Evolutionary conservation across 1,284 basidiomycete genomes (phyloP), one percentile per base, ranked within the genome.

Genomic region (Ustilago shanxiensis): DNA sequence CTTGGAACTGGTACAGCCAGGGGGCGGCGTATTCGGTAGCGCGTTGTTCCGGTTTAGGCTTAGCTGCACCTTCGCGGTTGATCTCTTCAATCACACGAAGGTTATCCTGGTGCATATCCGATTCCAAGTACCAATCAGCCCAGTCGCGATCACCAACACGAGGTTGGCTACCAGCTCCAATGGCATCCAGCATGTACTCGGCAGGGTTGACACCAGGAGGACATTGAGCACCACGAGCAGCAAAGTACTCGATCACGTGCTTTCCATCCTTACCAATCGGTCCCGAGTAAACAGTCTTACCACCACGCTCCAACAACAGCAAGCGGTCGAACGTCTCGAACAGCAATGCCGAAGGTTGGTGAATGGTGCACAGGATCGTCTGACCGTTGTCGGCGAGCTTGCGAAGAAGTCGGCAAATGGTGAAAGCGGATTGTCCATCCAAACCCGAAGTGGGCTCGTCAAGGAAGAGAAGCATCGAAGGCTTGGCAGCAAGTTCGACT

Each of bases 341-440:
- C 6, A 90, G 87, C 39, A 90, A 83, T 9, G 89, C 87, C 72
- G 89, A 89, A 24, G 94, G 94, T 88, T 93, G 90, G 82, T 95
- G 95, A 77, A 88, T 87, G 1, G 87, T 82, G 75, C 80, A 82
- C 6, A 83, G 68, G 28, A 83, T 81, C 20, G 93, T 93, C 86
- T 95, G 93, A 3, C 95, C 95, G 68, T 91, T 91, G 72, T 93
- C 89, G 11, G 94, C 92, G n/a, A 95, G 89, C 70, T 91, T 90
- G 29, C 92, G 89, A 56, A 95, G 88, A 83, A 95, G 92, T 1
- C 89, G 88, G 57, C 94, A 89, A 79, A 96, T 94, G 16, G 92
- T 92, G 92, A 92, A 95, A 0, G 95, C 93, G 55, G 91, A 92
- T 84, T 95, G 93, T 2, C 93, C 94, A 84, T 95, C 94, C 29